Conservation (phyloP, 768 basidiomycete genomes). For the Pleurotus tuoliensis region DNA sequence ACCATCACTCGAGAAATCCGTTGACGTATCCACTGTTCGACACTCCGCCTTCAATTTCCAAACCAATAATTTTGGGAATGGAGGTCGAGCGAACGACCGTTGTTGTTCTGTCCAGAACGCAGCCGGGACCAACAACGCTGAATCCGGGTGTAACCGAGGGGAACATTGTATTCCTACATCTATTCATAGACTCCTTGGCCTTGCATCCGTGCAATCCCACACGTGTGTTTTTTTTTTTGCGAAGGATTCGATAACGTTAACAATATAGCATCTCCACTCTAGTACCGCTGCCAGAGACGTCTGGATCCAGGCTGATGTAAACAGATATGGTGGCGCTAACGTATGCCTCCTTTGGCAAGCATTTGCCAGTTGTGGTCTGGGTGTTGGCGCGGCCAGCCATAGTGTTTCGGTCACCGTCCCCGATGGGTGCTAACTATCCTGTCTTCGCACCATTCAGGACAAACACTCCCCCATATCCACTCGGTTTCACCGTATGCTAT, state of each 20-base stretch:
- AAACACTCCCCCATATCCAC: too few species aligned
- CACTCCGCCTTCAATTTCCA: constrained; percentile 51
- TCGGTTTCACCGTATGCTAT: too few species aligned
- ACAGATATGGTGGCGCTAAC: constrained; percentile 33
- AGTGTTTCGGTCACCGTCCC: constrained; percentile 26
- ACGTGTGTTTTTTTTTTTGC: constrained; percentile 8
- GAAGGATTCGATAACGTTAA: neutral
- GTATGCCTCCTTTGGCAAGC: constrained; percentile 31
- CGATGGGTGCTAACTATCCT: constrained; percentile 20
- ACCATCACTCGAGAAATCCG: neutral
- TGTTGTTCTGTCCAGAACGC: constrained; percentile 49
- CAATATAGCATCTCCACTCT: neutral
- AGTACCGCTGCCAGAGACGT: constrained; percentile 27
- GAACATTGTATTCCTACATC: constrained; percentile 31
- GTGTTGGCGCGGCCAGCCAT: constrained; percentile 14
- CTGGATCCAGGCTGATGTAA: constrained; percentile 35
- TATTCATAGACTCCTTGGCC: constrained; percentile 31
- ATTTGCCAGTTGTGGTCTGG: constrained; percentile 28
- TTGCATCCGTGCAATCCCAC: constrained; percentile 29
- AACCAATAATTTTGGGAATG: constrained; percentile 48
- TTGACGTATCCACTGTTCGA: neutral
- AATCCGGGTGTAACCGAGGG: constrained; percentile 21
- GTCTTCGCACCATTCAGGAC: neutral
- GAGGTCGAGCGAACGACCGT: constrained; percentile 49
- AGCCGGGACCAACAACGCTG: constrained; percentile 38